phyloP scores from a whole-genome alignment of 345 rosid species.

The sweet orange (Citrus sinensis) region DNA sequence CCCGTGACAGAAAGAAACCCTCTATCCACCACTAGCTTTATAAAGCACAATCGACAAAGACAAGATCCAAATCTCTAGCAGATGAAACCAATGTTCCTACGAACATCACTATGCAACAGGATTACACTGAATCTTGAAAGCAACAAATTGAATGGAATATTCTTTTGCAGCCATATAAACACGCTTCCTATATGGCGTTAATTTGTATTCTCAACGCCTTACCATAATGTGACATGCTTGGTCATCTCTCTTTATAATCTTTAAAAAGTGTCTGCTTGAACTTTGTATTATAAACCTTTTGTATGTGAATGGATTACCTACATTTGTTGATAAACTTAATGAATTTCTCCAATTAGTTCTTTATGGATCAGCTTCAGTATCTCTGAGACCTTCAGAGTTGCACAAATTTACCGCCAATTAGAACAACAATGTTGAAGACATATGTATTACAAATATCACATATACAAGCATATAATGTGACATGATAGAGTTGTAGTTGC shows the following conservation, averaged over 20 bases:
- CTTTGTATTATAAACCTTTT: too few species aligned
- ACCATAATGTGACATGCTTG: background rate
- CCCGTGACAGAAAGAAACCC: background rate
- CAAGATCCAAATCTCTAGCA: too few species aligned
- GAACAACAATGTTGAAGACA: background rate
- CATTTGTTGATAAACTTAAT: too few species aligned
- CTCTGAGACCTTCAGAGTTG: slow-evolving; percentile 41
- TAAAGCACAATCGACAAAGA: background rate
- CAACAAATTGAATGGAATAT: background rate
- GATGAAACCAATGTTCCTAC: background rate
- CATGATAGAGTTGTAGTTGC: background rate
- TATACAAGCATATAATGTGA: background rate
- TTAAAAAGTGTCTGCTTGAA: background rate
- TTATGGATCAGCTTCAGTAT: slow-evolving; percentile 49
- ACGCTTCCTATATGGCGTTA: background rate
- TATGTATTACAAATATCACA: background rate
- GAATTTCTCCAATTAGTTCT: slow-evolving; percentile 30
- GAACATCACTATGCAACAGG: background rate
- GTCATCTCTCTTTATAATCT: background rate
- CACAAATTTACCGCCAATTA: background rate
- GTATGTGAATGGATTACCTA: background rate
- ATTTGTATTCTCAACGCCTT: background rate
- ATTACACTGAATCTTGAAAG: background rate
- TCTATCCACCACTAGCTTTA: background rate
- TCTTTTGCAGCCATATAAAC: too few species aligned